Evolutionary conservation across 371 early-diverging fungal species (phyloP), one percentile per base, ranked within the genome.

Genomic region (Rhizomucor miehei): DNA sequence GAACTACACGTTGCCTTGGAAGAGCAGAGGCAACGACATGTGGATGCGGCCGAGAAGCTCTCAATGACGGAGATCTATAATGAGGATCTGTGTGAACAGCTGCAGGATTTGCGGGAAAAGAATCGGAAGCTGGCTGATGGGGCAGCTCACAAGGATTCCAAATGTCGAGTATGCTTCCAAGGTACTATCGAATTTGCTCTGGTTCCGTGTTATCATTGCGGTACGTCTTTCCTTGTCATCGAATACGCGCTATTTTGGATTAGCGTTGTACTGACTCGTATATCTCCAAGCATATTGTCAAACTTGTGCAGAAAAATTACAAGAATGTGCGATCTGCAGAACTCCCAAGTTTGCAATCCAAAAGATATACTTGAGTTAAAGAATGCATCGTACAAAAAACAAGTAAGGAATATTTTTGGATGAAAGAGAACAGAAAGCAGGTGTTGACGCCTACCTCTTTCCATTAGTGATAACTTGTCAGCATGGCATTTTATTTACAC

Each of bases 291-390:
- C 68, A 10, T 72, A 70, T 51, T 76, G 77, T 58, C 40, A 58
- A n/a, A 11, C 35, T 1, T 77, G 77, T 56, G 66, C 67, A 0
- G 34, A 52, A 3, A 62, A 60, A 43, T 34, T 75, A 6, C 57
- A 62, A 11, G 71, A 73, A 46, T 77, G 77, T 47, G 73, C 73
- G 1, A 56, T 77, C 21, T 73, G 77, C 40, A 46, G 77, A 48
- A 58, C 29, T 16, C 23, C 50, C 11, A 65, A 69, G 37, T 50
- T 38, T 9, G 51, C 51, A 9, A 52, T 60, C 20, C 73, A 71
- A 54, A 68, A 58, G 29, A 50, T 77, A 1, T 71, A 55, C 48
- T 41, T 69, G 6, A 52, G 61, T 29, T 68, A 62, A 52, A 12
- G 10, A 23, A 14, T 44, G 29, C n/a, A n/a, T n/a, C n/a, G n/a